phyloP scores from a whole-genome alignment of 176 grass and related monocot genomes.

The Carex kokanica region DNA sequence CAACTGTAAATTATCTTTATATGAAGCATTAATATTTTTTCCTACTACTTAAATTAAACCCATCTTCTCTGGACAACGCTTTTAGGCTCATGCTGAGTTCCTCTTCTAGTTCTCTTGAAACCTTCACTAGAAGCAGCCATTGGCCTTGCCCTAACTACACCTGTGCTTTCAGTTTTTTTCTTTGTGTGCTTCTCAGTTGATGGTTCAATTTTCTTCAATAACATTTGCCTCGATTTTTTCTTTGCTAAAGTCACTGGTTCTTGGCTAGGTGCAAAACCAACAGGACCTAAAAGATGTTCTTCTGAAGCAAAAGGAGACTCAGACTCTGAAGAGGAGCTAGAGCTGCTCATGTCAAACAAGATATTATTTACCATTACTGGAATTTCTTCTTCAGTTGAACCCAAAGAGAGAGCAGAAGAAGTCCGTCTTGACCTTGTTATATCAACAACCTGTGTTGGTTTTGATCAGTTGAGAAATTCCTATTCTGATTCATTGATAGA shows the following conservation, averaged over 20 bases:
- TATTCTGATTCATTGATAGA: not conserved
- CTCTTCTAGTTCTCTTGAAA: constrained; percentile 61
- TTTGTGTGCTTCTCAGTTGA: constrained; percentile 39
- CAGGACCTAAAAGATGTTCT: constrained; percentile 23
- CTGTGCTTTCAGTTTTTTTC: constrained; percentile 29
- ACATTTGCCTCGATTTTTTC: not conserved
- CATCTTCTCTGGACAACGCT: constrained; percentile 53
- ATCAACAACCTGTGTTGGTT: constrained; percentile 62
- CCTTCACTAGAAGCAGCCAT: constrained; percentile 37
- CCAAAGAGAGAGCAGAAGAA: constrained; percentile 34
- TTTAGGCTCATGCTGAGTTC: constrained; percentile 37
- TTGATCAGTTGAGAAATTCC: not conserved
- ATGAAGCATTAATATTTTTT: not conserved
- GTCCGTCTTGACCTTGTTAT: constrained; percentile 59
- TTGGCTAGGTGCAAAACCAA: constrained; percentile 7
- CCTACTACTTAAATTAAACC: constrained; percentile 19
- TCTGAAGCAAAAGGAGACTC: constrained; percentile 55
- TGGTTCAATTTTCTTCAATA: not conserved
- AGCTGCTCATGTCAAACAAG: constrained; percentile 77
- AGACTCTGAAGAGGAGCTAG: constrained; percentile 69
- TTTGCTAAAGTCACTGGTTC: not conserved
- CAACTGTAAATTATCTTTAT: not conserved
- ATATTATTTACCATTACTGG: constrained; percentile 82
- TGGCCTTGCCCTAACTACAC: constrained; percentile 39
- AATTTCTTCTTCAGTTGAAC: constrained; percentile 30